Conservation (phyloP, 2,329 filamentous ascomycete genomes). For the Thermoascus crustaceus region DNA sequence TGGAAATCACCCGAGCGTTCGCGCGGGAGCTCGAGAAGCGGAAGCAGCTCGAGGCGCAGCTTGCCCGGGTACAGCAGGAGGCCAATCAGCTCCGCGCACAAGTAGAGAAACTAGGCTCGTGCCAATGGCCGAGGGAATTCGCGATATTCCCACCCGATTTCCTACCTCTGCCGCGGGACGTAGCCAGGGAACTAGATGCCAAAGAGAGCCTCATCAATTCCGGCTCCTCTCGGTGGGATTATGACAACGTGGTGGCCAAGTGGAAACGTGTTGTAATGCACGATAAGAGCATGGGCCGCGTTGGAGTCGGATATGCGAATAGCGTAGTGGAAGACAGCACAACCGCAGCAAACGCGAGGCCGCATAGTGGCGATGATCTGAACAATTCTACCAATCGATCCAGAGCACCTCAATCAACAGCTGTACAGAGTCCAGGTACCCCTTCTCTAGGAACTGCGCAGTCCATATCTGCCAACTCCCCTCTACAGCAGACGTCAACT, state of each 20-base stretch:
- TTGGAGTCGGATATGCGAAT: constrained; percentile 22
- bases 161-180: constrained; percentile 31
- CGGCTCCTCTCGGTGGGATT: constrained; percentile 37
- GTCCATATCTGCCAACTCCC: not conserved
- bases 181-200: constrained; percentile 29
- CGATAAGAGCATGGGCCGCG: constrained; percentile 34
- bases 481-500: constrained; percentile 22
- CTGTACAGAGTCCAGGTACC: constrained; percentile 9
- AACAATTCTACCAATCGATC: constrained; percentile 2
- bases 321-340: constrained; percentile 12
- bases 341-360: constrained; percentile 8
- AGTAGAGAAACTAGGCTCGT: constrained; percentile 38
- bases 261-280: constrained; percentile 43
- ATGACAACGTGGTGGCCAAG: constrained; percentile 39
- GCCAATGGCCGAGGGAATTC: constrained; percentile 43
- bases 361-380: constrained; percentile 8
- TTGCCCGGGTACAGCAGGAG: constrained; percentile 40
- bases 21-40: constrained; percentile 38
- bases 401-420: constrained; percentile 1
- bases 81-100: constrained; percentile 41
- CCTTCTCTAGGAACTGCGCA: constrained; percentile 7
- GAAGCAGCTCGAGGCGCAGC: constrained; percentile 34
- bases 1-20: constrained; percentile 41
- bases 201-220: constrained; percentile 27
- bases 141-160: constrained; percentile 40